phyloP scores from a whole-genome alignment of 306 rosid genomes.

The Cucurbita argyrosperma region DNA sequence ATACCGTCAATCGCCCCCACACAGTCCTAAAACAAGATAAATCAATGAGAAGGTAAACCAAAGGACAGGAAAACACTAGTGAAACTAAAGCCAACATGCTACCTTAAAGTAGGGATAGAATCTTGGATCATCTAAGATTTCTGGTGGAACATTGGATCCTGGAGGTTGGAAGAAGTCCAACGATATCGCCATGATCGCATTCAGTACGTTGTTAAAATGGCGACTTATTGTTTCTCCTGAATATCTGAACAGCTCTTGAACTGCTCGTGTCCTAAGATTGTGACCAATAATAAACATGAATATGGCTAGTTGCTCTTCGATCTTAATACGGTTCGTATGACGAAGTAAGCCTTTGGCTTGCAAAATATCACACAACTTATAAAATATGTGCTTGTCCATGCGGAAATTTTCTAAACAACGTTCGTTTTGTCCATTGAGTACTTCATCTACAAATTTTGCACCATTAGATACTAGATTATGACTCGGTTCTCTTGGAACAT shows the following conservation, averaged over 20 bases:
- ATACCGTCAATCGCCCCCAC: constrained; percentile 73
- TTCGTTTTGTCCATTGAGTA: constrained; percentile 60
- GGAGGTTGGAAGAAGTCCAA: constrained; percentile 64
- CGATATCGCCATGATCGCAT: constrained; percentile 65
- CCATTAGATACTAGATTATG: constrained; percentile 38
- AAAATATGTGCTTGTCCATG: constrained; percentile 70
- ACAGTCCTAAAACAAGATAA: constrained; percentile 42
- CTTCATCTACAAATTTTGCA: constrained; percentile 71
- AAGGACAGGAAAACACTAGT: neutral
- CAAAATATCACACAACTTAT: constrained; percentile 72
- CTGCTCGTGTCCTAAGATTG: constrained; percentile 73
- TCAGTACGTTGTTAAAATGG: constrained; percentile 79
- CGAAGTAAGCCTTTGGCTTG: constrained; percentile 73
- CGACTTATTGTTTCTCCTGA: constrained; percentile 92
- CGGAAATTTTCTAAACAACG: constrained; percentile 58
- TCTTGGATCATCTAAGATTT: constrained; percentile 51
- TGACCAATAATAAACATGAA: constrained; percentile 85
- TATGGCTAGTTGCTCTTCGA: constrained; percentile 84
- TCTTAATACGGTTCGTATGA: constrained; percentile 78
- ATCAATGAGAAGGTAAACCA: constrained; percentile 13
- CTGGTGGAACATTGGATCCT: constrained; percentile 32
- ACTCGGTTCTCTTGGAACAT: constrained; percentile 33
- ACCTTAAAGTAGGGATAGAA: constrained; percentile 86
- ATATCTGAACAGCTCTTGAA: constrained; percentile 72
- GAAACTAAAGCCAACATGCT: constrained; percentile 6